phyloP scores from a whole-genome alignment of 805 yeast genomes.

The Nakazawaea wyomingensis region DNA sequence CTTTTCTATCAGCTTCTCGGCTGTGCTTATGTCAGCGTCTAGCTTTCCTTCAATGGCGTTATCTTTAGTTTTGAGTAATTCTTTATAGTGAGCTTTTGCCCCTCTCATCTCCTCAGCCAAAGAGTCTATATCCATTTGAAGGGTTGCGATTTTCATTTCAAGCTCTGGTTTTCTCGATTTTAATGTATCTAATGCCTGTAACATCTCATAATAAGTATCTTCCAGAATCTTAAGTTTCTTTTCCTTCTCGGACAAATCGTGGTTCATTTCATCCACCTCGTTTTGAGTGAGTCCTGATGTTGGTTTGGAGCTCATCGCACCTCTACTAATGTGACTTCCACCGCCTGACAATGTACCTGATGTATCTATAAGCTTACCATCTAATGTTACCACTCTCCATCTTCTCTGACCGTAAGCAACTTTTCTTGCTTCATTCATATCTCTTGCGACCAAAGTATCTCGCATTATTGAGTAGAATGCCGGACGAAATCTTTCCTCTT shows the following conservation, averaged over 20 bases:
- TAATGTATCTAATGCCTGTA: conserved; percentile 47
- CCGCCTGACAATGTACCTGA: conserved; percentile 98
- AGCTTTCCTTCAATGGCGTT: conserved; percentile 15
- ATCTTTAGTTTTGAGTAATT: conserved; percentile 19
- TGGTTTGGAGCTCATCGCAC: conserved; percentile 61
- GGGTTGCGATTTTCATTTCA: conserved; percentile 54
- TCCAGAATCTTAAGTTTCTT: conserved; percentile 43
- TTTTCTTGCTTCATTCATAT: conserved; percentile 72
- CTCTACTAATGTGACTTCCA: conserved; percentile 64
- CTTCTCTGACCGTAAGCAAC: conserved; percentile 75
- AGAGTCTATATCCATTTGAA: conserved; percentile 60
- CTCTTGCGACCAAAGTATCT: conserved; percentile 82
- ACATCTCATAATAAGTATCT: conserved; percentile 54
- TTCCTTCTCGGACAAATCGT: conserved; percentile 50
- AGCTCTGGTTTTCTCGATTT: conserved; percentile 67
- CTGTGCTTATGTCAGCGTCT: conserved; percentile 15
- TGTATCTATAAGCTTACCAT: conserved; percentile 86
- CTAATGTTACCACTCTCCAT: conserved; percentile 86
- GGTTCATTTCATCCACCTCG: conserved; percentile 49
- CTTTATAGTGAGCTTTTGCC: conserved; percentile 37
- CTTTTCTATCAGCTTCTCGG: conserved; percentile 32
- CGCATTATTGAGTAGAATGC: conserved; percentile 86
- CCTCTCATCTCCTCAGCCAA: conserved; percentile 48
- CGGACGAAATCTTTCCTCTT: conserved; percentile 63
- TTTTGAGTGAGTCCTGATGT: conserved; percentile 43